Evolutionary conservation across 2,329 filamentous ascomycete genomes (phyloP).

Genomic region (Talaromyces sp.): DNA sequence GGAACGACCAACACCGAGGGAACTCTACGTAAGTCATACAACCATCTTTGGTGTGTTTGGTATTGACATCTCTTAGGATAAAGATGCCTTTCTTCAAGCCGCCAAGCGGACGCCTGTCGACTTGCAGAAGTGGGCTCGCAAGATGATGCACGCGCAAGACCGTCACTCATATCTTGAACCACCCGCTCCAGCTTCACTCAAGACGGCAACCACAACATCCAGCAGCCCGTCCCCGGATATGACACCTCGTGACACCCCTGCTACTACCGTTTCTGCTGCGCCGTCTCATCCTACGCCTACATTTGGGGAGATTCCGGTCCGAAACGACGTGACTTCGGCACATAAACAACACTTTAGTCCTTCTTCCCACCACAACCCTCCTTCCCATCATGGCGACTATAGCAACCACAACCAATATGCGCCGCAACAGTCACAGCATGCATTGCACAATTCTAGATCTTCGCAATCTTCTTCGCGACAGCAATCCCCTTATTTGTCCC

Average conservation of each 20-base stretch:
- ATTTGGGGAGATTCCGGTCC: conserved; percentile 67
- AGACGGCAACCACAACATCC: conserved; percentile 16
- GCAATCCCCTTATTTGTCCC: conserved; percentile 35
- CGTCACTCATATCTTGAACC: conserved; percentile 90
- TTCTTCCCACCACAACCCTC: neutral
- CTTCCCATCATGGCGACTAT: conserved; percentile 8
- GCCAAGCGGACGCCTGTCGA: conserved; percentile 96
- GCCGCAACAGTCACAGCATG: conserved; percentile 16
- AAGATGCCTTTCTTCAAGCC: conserved; percentile 90
- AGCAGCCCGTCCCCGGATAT: conserved; percentile 17
- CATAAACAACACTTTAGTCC: conserved; percentile 23
- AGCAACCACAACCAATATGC: neutral
- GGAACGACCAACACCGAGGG: conserved; percentile 83
- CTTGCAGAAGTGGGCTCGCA: conserved; percentile 86
- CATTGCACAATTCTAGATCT: conserved; percentile 19
- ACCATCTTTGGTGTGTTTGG: neutral
- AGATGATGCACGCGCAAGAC: conserved; percentile 91
- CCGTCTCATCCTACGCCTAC: conserved; percentile 57
- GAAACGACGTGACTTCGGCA: conserved; percentile 32
- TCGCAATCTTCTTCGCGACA: conserved; percentile 13
- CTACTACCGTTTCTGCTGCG: conserved; percentile 39
- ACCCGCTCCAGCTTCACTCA: conserved; percentile 71
- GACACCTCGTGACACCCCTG: conserved; percentile 20
- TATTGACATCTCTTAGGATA: conserved; percentile 57
- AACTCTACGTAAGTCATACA: conserved; percentile 70